Evolutionary conservation across 2,329 filamentous ascomycete genomes (phyloP).

Genomic region (Colletotrichum horii): DNA sequence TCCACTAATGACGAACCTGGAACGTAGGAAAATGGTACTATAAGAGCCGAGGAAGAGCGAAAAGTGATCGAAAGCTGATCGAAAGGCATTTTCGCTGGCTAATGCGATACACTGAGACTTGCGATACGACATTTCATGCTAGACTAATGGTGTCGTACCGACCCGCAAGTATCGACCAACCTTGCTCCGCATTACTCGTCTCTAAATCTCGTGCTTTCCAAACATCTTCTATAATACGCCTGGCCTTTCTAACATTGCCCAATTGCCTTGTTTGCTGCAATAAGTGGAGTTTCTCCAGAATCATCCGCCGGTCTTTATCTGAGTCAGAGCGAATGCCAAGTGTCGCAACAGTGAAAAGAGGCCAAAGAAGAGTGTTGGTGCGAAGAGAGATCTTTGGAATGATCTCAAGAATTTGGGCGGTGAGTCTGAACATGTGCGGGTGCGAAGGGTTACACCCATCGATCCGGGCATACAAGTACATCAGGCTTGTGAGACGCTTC

Average conservation of each 20-base stretch:
- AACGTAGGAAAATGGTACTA: background rate
- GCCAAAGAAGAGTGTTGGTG: background rate
- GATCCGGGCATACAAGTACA: background rate
- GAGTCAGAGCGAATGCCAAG: background rate
- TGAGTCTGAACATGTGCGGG: background rate
- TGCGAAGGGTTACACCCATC: background rate
- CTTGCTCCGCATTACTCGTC: background rate
- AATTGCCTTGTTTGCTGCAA: background rate
- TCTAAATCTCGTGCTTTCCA: background rate
- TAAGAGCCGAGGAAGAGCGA: background rate
- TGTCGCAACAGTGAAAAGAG: background rate
- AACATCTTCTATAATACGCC: background rate
- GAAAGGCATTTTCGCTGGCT: background rate
- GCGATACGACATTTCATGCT: background rate
- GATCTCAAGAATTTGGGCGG: background rate
- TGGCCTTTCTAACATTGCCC: background rate
- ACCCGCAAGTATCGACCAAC: background rate
- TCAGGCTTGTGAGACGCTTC: background rate
- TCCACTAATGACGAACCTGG: too few relatives aligned
- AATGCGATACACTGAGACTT: background rate
- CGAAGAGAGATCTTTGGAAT: background rate
- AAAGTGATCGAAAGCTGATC: background rate
- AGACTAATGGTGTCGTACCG: background rate
- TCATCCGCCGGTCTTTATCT: constrained; percentile 11
- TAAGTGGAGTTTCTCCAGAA: background rate